Base-by-base conservation (phyloP, 768 basidiomycete genomes). In the Leucosporidium scottii region DNA sequence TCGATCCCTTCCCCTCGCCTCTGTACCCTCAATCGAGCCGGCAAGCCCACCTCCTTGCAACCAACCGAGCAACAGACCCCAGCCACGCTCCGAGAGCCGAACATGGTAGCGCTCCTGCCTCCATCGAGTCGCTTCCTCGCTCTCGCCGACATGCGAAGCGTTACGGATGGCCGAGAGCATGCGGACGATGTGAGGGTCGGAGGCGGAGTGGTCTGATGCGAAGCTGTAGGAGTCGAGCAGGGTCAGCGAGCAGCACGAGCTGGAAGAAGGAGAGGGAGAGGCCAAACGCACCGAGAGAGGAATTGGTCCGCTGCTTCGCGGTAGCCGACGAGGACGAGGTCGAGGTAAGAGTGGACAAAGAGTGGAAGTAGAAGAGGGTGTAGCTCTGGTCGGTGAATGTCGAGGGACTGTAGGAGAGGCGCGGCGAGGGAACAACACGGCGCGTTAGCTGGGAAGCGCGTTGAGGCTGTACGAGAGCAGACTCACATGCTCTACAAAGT, bases 341-440 rank as follows among this genome's bases (percentile, higher is more conserved):
- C 94, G 36, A 99, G 82, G 78, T 94, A 97, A 77, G 97, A 97
- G 79, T 99, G 92, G 59, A 90, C 91, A 77, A 97, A 98, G 69
- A 99, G 89, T 4, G 96, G 96, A 76, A 93, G 96, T 21, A 96
- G 80, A 47, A 99, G 88, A 55, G 91, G 93, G 55, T 89, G 84
- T 74, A 99, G 89, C 78, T 99, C 93, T 63, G 91, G 91, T 89
- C 98, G 77, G 60, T 75, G 74, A 44, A 75, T 76, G 67, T 75
- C 75, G 63, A 76, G 66, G 21, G 74, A 71, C 71, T 72, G 44
- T 34, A 34, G 34, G 4, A 34, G 34, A 34, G 10, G 34, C 34
- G 34, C 1, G 51, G 23, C 8, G 60, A 20, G 30, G 13, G n/a
- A 39, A 27, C 31, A 27, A 17, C 28, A 18, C 27, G 25, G 36